Percentiles rank a stretch among this genome's conserved stretches.
These are phyloP conservation scores for Acrocalymma vagum DNA, from an alignment of 2,329 filamentous ascomycete species.

Conservation along the genomic window DNA sequence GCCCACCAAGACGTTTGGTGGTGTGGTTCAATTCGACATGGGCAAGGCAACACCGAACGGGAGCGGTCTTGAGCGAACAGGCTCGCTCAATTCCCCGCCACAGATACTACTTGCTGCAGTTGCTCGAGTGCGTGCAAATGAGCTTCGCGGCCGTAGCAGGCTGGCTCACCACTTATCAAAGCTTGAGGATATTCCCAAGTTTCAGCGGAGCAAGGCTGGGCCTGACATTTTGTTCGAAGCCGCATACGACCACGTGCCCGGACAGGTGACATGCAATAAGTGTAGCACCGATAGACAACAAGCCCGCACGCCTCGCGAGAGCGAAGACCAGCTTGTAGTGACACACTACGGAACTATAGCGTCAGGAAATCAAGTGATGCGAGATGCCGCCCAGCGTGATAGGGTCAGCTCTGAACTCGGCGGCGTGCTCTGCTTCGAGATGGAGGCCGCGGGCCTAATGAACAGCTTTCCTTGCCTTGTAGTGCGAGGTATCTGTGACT, in stretches of 20 bases:
- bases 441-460: no score
- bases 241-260: constrained; percentile 20
- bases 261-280: constrained; percentile 9
- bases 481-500: constrained; percentile 23
- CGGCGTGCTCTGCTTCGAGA: constrained; percentile 25
- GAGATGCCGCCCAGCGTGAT: constrained; percentile 49
- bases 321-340: constrained; percentile 17
- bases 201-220: constrained; percentile 14
- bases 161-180: constrained; percentile 8
- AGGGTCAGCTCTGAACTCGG: constrained; percentile 29
- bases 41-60: constrained; percentile 20
- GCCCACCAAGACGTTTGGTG: constrained; percentile 8
- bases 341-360: constrained; percentile 51
- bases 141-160: constrained; percentile 1
- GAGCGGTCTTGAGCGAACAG: constrained; percentile 18
- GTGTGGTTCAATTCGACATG: constrained; percentile 31
- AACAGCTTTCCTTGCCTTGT: constrained; percentile 22
- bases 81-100: constrained; percentile 13
- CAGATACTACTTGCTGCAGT: constrained; percentile 13
- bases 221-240: constrained; percentile 24
- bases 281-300: constrained; percentile 10
- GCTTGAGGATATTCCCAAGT: constrained; percentile 10
- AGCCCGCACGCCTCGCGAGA: constrained; percentile 7
- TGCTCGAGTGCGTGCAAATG: constrained; percentile 10
- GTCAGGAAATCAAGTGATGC: constrained; percentile 54